These are phyloP conservation scores for Phaeosphaeriaceae sp. DNA, from an alignment of 2,329 filamentous ascomycete genomes.

Conservation along the genomic window DNA sequence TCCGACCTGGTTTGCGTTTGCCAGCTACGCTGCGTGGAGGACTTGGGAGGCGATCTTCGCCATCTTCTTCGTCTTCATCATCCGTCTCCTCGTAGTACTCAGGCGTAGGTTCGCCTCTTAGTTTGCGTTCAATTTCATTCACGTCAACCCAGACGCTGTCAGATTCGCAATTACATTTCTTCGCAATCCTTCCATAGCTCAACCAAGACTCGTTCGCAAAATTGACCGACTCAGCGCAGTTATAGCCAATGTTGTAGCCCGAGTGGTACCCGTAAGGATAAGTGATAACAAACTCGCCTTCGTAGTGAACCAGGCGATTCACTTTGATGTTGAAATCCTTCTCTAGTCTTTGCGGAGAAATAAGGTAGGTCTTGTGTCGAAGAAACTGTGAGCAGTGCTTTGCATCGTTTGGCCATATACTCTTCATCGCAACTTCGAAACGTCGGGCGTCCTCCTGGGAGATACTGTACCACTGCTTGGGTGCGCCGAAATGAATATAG, in stretches of 20 bases:
- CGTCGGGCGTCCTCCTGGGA: constrained; percentile 91
- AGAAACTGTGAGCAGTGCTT: constrained; percentile 97
- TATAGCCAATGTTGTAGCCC: constrained; percentile 96
- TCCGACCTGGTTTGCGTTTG: constrained; percentile 70
- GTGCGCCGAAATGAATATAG: constrained; percentile 97
- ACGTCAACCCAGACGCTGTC: constrained; percentile 99
- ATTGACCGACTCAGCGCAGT: constrained; percentile 98
- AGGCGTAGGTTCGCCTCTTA: constrained; percentile 81
- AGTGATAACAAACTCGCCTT: constrained; percentile 97
- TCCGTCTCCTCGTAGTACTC: constrained; percentile 83
- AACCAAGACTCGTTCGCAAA: constrained; percentile 96
- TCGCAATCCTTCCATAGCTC: constrained; percentile 91
- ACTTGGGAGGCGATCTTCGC: constrained; percentile 70
- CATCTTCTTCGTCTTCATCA: constrained; percentile 67
- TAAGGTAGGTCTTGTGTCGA: constrained; percentile 95
- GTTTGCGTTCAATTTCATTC: constrained; percentile 90
- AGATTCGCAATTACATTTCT: constrained; percentile 94
- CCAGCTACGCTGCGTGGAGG: constrained; percentile 77
- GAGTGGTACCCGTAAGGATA: constrained; percentile 99
- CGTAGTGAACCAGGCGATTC: constrained; percentile 93
- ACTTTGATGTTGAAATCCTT: constrained; percentile 94
- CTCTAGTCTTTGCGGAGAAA: constrained; percentile 86
- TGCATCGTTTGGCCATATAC: constrained; percentile 90
- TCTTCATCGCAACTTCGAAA: constrained; percentile 95
- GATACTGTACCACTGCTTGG: constrained; percentile 99